phyloP scores from a whole-genome alignment of 1,284 basidiomycete genomes.

The Ceratobasidium sp. region DNA sequence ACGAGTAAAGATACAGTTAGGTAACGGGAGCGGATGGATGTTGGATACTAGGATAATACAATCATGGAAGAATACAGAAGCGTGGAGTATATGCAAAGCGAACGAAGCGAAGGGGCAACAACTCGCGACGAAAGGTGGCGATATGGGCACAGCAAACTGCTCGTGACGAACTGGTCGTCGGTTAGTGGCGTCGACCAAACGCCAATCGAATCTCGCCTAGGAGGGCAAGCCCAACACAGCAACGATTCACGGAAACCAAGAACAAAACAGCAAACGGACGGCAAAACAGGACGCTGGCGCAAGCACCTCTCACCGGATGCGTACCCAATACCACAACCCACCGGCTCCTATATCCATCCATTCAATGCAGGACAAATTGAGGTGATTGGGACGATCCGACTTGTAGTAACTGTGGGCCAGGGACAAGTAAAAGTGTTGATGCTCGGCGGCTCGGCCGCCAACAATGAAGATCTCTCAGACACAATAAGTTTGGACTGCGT shows the following conservation, averaged over 20 bases:
- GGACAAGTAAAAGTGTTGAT: not conserved
- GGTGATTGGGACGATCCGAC: constrained; percentile 11
- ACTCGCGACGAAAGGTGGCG: constrained; percentile 6
- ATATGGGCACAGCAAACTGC: constrained; percentile 32
- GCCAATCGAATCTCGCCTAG: not conserved
- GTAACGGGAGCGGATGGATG: constrained; percentile 13
- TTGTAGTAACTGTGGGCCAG: constrained; percentile 15
- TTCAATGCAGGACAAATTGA: not conserved
- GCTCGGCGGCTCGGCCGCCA: constrained; percentile 35
- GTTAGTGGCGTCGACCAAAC: constrained; percentile 36
- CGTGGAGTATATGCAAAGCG: not conserved
- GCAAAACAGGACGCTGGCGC: constrained; percentile 12
- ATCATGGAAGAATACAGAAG: not conserved
- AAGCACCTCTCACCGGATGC: constrained; percentile 28
- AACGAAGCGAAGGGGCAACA: constrained; percentile 3
- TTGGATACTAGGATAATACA: constrained; percentile 23
- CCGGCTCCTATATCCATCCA: constrained; percentile 18
- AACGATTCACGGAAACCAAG: constrained; percentile 7
- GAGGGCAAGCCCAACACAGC: not conserved
- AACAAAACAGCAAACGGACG: not conserved
- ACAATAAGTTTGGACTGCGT: constrained; percentile 76
- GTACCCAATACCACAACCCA: not conserved
- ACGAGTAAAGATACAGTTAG: constrained; percentile 7
- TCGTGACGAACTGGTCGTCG: constrained; percentile 30
- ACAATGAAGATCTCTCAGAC: constrained; percentile 60